Conservation (phyloP, 257 asterid species). For the Voacanga thouarsii region DNA sequence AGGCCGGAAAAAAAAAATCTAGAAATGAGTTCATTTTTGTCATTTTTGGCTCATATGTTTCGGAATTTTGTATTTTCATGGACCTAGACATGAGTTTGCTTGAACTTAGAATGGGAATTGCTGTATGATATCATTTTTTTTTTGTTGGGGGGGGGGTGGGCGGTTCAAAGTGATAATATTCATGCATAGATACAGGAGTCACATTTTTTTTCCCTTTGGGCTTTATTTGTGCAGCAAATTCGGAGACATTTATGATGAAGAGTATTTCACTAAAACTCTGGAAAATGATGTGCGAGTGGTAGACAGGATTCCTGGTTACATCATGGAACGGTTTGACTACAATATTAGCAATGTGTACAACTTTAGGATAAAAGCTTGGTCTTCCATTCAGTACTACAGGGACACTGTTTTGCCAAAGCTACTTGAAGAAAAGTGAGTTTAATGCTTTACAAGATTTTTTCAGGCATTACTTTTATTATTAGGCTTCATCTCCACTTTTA, state of each 20-base stretch:
- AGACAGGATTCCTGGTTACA: slow-evolving; percentile 55
- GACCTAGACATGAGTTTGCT: background rate
- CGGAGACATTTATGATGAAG: slow-evolving; percentile 89
- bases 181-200: background rate
- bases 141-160: too few relatives aligned
- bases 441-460: background rate
- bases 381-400: slow-evolving; percentile 70
- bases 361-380: slow-evolving; percentile 95
- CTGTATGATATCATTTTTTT: background rate
- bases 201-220: slow-evolving; percentile 20
- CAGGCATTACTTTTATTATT: background rate
- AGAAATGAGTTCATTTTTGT: background rate
- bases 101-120: background rate
- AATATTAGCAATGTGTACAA: slow-evolving; percentile 87
- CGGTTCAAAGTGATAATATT: background rate
- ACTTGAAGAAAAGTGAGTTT: slow-evolving; percentile 88
- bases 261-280: slow-evolving; percentile 65
- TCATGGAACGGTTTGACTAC: slow-evolving; percentile 88
- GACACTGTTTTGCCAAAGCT: slow-evolving; percentile 87
- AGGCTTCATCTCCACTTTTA: background rate
- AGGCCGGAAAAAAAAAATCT: background rate
- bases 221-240: slow-evolving; percentile 70
- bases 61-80: background rate
- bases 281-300: slow-evolving; percentile 81
- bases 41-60: background rate